Conservation (phyloP, 2,329 filamentous ascomycete species). For the Coniochaeta sp. region DNA sequence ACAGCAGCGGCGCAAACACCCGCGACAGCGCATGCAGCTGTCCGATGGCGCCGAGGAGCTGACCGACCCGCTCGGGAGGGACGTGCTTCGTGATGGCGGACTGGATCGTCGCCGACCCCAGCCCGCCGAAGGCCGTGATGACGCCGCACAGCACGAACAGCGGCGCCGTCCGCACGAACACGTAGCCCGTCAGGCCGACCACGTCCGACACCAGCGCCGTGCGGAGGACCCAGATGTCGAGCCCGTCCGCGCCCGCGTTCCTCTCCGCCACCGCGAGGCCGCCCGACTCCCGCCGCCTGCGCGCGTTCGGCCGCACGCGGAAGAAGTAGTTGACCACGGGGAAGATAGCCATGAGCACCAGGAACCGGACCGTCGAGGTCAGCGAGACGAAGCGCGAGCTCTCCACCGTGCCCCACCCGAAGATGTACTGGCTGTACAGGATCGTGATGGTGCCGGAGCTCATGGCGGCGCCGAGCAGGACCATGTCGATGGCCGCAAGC, state of each 20-base stretch:
- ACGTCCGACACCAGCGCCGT: conserved; percentile 69
- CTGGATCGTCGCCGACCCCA: conserved; percentile 79
- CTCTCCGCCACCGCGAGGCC: conserved; percentile 32
- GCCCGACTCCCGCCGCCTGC: conserved; percentile 29
- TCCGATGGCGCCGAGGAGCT: conserved; percentile 82
- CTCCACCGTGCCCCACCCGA: conserved; percentile 76
- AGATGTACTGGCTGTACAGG: conserved; percentile 67
- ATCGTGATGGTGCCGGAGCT: conserved; percentile 74
- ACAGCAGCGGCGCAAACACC: conserved; percentile 71
- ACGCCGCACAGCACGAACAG: conserved; percentile 67
- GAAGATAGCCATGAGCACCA: conserved; percentile 66
- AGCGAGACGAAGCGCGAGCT: conserved; percentile 73
- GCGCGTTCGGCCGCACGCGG: conserved; percentile 45
- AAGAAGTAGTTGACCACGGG: conserved; percentile 72
- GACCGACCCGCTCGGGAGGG: conserved; percentile 70
- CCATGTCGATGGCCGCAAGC: conserved; percentile 72
- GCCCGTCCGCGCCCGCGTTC: conserved; percentile 62
- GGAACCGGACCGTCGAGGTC: conserved; percentile 69
- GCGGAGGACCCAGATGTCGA: conserved; percentile 74
- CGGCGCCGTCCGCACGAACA: conserved; percentile 50
- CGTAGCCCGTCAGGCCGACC: conserved; percentile 68
- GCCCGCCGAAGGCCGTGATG: conserved; percentile 69
- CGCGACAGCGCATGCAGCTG: conserved; percentile 76
- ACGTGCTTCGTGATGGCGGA: conserved; percentile 86
- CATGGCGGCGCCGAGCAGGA: conserved; percentile 75